Evolutionary conservation across 2,329 filamentous ascomycete genomes (phyloP).

Genomic region (Rhexocercosporidium sp.): DNA sequence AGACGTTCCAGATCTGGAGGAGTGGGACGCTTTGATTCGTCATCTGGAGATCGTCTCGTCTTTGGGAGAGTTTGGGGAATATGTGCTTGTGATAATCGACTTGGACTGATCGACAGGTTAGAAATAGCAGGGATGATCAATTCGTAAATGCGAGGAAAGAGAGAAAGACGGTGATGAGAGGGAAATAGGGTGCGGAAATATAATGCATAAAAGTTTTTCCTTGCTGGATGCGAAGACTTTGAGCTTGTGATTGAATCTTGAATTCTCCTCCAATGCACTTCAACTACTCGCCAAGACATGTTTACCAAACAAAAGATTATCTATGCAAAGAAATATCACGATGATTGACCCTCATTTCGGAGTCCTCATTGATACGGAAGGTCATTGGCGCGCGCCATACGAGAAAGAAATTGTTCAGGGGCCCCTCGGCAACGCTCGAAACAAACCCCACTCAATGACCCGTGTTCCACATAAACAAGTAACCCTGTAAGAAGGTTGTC

Average conservation of each 20-base stretch:
- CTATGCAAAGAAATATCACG: background rate
- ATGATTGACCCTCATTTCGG: background rate
- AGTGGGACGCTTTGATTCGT: constrained; percentile 3
- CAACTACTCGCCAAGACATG: background rate
- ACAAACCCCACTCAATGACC: background rate
- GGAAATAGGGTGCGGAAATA: background rate
- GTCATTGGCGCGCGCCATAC: background rate
- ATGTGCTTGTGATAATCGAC: background rate
- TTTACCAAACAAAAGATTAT: background rate
- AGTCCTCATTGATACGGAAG: background rate
- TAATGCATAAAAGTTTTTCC: background rate
- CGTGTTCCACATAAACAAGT: background rate
- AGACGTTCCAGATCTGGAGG: constrained; percentile 7
- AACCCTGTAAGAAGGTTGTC: too few relatives aligned
- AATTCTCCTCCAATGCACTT: background rate
- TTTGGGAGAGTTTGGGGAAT: background rate
- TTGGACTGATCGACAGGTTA: too few relatives aligned
- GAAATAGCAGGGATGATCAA: too few relatives aligned
- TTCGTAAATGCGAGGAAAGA: too few relatives aligned
- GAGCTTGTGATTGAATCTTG: background rate
- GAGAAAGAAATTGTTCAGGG: background rate
- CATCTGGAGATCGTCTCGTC: constrained; percentile 5
- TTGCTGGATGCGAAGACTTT: background rate
- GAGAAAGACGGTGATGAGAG: background rate
- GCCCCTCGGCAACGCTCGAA: background rate